Conservation (phyloP, 2,329 filamentous ascomycete species). For the Aspergillus melleus region DNA sequence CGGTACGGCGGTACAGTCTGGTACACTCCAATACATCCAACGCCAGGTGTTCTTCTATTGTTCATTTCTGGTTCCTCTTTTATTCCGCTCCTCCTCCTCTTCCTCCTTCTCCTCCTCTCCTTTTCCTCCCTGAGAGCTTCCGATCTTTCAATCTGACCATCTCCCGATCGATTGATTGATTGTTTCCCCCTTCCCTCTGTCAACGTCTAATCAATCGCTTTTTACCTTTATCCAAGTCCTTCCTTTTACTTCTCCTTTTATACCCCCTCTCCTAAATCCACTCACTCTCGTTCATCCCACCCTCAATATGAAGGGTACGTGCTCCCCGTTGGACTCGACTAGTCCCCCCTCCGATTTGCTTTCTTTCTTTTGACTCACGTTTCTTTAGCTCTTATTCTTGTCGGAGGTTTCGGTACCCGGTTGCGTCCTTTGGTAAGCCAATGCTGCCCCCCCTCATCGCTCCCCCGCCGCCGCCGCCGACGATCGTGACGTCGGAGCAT, state of each 20-base stretch:
- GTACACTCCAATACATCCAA: not conserved
- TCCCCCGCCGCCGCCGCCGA: slow-evolving; percentile 11
- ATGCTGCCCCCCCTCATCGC: not conserved
- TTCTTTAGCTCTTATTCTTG: slow-evolving; percentile 84
- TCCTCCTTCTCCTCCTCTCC: not conserved
- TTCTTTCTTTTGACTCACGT: not conserved
- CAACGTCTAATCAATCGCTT: slow-evolving; percentile 27
- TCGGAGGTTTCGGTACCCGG: slow-evolving; percentile 97
- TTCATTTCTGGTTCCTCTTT: not conserved
- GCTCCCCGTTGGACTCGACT: not conserved
- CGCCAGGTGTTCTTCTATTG: not conserved
- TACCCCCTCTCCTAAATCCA: slow-evolving; percentile 3
- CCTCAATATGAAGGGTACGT: not conserved
- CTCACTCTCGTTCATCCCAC: not conserved
- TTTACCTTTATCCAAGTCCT: slow-evolving; percentile 15
- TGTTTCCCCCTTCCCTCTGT: slow-evolving; percentile 23
- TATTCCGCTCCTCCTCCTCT: not conserved
- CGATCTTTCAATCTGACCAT: not conserved
- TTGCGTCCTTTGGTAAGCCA: slow-evolving; percentile 83
- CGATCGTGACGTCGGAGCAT: slow-evolving; percentile 14
- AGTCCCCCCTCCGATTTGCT: not conserved
- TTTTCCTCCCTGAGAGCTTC: not conserved
- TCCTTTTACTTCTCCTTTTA: slow-evolving; percentile 7
- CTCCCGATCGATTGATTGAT: not conserved
- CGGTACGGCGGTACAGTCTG: not conserved